These are phyloP conservation scores for Blastobotrys raffinosifermentans DNA, from an alignment of 1,139 yeast genomes.

Conservation along the genomic window DNA sequence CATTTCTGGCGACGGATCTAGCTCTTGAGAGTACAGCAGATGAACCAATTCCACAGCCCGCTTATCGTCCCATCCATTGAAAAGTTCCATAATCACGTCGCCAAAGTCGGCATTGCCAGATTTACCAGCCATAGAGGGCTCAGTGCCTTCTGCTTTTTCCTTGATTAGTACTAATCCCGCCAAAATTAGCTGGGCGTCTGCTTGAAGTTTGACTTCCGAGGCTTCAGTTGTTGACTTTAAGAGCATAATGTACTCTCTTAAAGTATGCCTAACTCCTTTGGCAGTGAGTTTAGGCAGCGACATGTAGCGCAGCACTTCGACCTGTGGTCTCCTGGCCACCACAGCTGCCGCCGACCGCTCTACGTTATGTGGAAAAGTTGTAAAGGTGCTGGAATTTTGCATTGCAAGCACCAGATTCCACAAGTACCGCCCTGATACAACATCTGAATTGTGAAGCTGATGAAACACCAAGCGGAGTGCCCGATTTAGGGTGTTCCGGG, in stretches of 20 bases:
- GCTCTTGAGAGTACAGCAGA: slow-evolving; percentile 5
- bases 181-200: slow-evolving; percentile 18
- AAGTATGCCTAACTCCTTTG: slow-evolving; percentile 13
- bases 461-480: slow-evolving; percentile 4
- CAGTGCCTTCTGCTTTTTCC: slow-evolving; percentile 15
- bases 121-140: no score
- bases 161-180: slow-evolving; percentile 20
- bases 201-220: slow-evolving; percentile 5
- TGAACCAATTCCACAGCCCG: slow-evolving; percentile 7
- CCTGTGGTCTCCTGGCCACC: slow-evolving; percentile 17
- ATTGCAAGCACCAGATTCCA: slow-evolving; percentile 23
- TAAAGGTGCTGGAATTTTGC: slow-evolving; percentile 3
- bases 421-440: slow-evolving; percentile 13
- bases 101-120: neutral
- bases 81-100: slow-evolving; percentile 10
- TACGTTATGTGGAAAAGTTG: neutral
- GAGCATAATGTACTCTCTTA: slow-evolving; percentile 12
- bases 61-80: slow-evolving; percentile 11
- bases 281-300: slow-evolving; percentile 14
- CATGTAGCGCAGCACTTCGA: slow-evolving; percentile 25
- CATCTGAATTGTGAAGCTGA: neutral
- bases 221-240: neutral
- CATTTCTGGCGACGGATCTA: neutral
- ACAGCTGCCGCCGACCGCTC: slow-evolving; percentile 8
- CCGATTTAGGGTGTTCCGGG: slow-evolving; percentile 3